Conservation (phyloP, 225 moss, liverwort and hornwort genomes). For the Marchantia paleacea region DNA sequence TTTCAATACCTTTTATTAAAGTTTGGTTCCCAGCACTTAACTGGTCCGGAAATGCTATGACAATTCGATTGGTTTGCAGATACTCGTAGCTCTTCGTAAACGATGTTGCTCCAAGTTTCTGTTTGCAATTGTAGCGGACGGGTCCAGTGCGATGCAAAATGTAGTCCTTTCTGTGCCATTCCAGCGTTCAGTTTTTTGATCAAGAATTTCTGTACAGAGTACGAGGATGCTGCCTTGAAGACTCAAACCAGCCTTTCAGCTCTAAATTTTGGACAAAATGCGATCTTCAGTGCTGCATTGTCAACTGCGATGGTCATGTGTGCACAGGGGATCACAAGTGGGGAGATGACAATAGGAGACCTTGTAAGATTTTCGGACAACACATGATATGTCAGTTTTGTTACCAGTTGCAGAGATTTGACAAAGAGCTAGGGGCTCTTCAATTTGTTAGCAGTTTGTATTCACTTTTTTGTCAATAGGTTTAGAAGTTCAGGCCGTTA, state of each 20-base stretch:
- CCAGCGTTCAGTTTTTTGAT: neutral
- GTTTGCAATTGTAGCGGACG: neutral
- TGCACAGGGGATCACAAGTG: conserved; percentile 82
- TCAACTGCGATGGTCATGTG: conserved; percentile 98
- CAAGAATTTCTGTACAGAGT: conserved; percentile 44
- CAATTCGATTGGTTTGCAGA: neutral
- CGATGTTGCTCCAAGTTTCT: neutral
- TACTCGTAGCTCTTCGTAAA: neutral
- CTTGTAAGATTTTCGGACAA: conserved; percentile 49
- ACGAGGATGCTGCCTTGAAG: conserved; percentile 92
- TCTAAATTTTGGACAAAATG: conserved; percentile 90
- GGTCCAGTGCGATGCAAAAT: neutral
- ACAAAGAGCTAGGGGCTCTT: neutral
- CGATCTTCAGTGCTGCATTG: conserved; percentile 92
- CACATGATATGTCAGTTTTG: neutral
- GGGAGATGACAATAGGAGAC: conserved; percentile 95
- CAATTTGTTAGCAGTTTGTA: neutral
- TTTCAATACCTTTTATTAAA: neutral
- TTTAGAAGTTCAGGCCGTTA: neutral
- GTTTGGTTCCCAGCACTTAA: neutral
- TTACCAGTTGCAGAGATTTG: neutral
- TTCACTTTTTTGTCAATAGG: too few species aligned
- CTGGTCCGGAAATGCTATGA: neutral
- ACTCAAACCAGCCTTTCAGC: conserved; percentile 97
- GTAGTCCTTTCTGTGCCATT: neutral